phyloP scores from a whole-genome alignment of 2,329 filamentous ascomycete genomes.

The Colletotrichum navitas region DNA sequence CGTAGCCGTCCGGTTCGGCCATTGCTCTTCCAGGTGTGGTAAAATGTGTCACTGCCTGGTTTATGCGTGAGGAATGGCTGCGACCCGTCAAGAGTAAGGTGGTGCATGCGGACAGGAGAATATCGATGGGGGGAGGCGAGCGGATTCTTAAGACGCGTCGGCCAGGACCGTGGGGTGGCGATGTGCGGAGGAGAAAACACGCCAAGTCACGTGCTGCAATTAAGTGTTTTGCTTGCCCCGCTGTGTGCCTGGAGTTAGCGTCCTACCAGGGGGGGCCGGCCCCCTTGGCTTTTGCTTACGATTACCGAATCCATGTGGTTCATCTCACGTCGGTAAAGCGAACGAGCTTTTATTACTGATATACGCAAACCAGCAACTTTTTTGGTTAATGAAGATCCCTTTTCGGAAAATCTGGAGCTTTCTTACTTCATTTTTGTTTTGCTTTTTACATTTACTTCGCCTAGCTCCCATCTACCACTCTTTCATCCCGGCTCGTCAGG shows the following conservation, averaged over 20 bases:
- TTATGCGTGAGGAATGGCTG: neutral
- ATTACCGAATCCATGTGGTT: neutral
- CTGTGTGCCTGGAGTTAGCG: conserved; percentile 31
- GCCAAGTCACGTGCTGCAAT: conserved; percentile 54
- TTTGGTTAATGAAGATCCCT: too few relatives aligned
- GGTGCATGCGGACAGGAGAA: neutral
- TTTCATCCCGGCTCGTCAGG: neutral
- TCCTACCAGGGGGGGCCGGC: neutral
- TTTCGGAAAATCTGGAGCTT: too few relatives aligned
- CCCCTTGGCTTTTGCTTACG: neutral
- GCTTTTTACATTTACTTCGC: too few relatives aligned
- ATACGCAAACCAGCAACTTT: neutral
- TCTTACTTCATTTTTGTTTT: neutral
- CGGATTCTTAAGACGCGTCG: conserved; percentile 50
- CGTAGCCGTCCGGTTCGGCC: conserved; percentile 70
- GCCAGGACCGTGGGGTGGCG: conserved; percentile 44
- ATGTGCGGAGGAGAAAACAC: conserved; percentile 46
- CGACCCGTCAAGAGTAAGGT: neutral
- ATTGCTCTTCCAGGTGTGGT: conserved; percentile 48
- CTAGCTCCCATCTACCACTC: neutral
- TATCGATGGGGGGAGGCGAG: conserved; percentile 13
- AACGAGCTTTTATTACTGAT: neutral
- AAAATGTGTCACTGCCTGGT: neutral
- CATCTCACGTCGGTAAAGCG: neutral
- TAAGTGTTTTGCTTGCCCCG: conserved; percentile 8